A percentile compares a stretch with the other conserved stretches of the same genome.
Conservation (phyloP, 1,139 yeast genomes). For the Pichia cactophila region DNA sequence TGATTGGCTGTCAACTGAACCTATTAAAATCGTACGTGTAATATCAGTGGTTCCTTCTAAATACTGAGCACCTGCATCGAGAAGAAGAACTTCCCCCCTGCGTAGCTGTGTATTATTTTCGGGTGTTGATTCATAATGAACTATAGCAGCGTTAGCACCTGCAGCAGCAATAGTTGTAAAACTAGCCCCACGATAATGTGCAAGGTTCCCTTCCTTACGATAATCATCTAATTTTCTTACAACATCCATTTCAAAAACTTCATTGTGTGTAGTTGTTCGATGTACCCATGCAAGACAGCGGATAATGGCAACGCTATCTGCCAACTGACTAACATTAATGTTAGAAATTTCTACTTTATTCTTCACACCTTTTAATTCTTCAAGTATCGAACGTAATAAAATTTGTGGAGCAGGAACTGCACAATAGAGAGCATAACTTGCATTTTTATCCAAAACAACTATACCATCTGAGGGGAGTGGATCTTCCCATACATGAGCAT, state of each 20-base stretch:
- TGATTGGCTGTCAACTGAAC: constrained; percentile 23
- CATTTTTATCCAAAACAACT: constrained; percentile 30
- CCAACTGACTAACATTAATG: constrained; percentile 42
- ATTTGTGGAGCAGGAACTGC: constrained; percentile 29
- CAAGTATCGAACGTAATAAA: constrained; percentile 26
- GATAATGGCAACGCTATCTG: constrained; percentile 48
- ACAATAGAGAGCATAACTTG: constrained; percentile 45
- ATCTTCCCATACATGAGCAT: constrained; percentile 38
- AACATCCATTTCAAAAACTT: constrained; percentile 41
- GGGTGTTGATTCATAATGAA: constrained; percentile 48
- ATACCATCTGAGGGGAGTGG: constrained; percentile 23
- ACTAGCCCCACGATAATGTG: constrained; percentile 23
- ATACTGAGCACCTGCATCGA: constrained; percentile 52
- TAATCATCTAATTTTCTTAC: constrained; percentile 38
- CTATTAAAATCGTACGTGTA: constrained; percentile 44
- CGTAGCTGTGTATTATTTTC: constrained; percentile 36
- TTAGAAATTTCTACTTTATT: constrained; percentile 42
- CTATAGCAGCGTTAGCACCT: constrained; percentile 48
- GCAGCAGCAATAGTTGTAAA: constrained; percentile 49
- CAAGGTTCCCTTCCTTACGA: neutral
- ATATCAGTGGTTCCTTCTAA: constrained; percentile 56
- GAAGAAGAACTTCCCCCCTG: constrained; percentile 35
- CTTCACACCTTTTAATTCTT: constrained; percentile 42
- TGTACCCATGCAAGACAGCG: constrained; percentile 46
- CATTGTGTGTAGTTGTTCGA: constrained; percentile 30